Conservation (phyloP, 1,139 yeast genomes). For the Yamadazyma spencermartinsiae region DNA sequence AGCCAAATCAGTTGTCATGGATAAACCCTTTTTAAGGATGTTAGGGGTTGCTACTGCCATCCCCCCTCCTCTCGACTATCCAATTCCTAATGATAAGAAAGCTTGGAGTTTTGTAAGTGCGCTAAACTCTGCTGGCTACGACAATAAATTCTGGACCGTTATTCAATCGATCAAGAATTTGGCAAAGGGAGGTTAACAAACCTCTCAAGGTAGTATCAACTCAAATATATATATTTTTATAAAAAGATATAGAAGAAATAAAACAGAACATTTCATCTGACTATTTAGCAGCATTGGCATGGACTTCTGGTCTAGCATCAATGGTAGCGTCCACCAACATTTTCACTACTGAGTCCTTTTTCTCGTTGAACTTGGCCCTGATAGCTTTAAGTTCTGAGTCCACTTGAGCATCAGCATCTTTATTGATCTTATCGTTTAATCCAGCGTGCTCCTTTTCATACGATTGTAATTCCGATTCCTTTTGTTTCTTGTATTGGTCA, state of each 20-base stretch:
- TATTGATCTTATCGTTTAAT: slow-evolving; percentile 64
- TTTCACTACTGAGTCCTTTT: slow-evolving; percentile 69
- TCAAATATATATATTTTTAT: neutral
- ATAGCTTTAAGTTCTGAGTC: slow-evolving; percentile 62
- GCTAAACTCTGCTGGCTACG: slow-evolving; percentile 87
- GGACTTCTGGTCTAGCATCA: slow-evolving; percentile 78
- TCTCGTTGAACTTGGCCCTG: slow-evolving; percentile 59
- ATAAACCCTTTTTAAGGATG: slow-evolving; percentile 63
- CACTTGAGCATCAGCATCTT: slow-evolving; percentile 67
- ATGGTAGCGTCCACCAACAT: slow-evolving; percentile 78
- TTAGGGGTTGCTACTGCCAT: slow-evolving; percentile 70
- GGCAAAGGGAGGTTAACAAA: slow-evolving; percentile 39
- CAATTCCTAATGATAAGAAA: slow-evolving; percentile 72
- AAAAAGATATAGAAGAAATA: slow-evolving; percentile 5
- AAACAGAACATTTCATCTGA: neutral
- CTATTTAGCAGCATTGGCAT: slow-evolving; percentile 59
- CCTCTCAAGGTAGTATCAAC: too few species aligned
- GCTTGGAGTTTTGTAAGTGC: slow-evolving; percentile 89
- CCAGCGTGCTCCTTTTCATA: slow-evolving; percentile 72
- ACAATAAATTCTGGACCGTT: slow-evolving; percentile 66
- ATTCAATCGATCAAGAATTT: slow-evolving; percentile 40
- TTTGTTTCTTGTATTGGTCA: slow-evolving; percentile 78
- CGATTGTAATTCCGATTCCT: slow-evolving; percentile 77
- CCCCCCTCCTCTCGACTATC: slow-evolving; percentile 88
- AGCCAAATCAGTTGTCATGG: slow-evolving; percentile 84